Evolutionary conservation across 1,284 basidiomycete species (phyloP).

Genomic region (Termitomyces sp.): DNA sequence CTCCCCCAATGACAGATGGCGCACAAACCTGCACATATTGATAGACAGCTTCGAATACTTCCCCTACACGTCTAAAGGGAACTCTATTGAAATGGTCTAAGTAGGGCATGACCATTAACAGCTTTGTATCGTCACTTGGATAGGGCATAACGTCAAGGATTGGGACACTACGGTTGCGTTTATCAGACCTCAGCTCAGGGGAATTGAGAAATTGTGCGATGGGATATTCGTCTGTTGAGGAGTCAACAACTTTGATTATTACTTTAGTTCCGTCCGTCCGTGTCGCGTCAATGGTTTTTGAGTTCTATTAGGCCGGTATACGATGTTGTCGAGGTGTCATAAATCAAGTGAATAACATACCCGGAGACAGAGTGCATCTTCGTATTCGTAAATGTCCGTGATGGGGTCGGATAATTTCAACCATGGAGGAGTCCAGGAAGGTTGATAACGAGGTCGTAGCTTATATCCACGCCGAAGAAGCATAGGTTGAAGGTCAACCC

Average conservation of each 20-base stretch:
- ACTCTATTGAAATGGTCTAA: neutral
- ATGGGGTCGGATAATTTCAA: neutral
- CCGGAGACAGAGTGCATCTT: neutral
- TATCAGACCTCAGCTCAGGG: neutral
- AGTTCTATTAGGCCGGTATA: neutral
- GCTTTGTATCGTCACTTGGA: neutral
- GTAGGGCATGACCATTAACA: neutral
- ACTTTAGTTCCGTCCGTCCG: neutral
- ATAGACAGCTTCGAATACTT: neutral
- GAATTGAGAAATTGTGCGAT: neutral
- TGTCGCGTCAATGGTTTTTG: neutral
- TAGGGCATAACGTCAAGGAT: neutral
- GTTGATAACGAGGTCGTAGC: slow-evolving; percentile 1
- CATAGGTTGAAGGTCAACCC: neutral
- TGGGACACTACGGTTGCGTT: neutral
- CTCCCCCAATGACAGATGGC: neutral
- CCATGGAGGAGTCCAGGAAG: slow-evolving; percentile 4
- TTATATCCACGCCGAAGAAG: neutral
- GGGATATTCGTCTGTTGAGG: neutral
- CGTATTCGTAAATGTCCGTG: neutral
- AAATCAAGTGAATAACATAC: neutral
- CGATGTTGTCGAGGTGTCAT: neutral
- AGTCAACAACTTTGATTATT: neutral
- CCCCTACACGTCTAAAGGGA: neutral
- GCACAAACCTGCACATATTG: neutral